Conservation (phyloP, 75 land plant genomes). For the Pinus tabuliformis region DNA sequence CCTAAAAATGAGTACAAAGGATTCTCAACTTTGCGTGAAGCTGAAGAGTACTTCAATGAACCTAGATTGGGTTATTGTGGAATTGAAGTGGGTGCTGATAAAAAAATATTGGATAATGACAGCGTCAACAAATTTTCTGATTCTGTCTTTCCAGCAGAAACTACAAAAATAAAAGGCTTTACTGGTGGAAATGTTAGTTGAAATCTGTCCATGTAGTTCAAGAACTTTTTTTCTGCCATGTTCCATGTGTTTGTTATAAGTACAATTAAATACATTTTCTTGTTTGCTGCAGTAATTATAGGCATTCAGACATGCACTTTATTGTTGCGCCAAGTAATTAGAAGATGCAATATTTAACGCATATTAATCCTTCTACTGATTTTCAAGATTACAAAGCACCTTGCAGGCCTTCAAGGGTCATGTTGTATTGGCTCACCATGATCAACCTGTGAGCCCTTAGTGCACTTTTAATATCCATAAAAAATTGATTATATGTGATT, state of each 20-base stretch:
- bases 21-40: neutral
- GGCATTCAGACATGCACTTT: too few species aligned
- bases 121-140: neutral
- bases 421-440: too few species aligned
- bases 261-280: neutral
- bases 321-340: too few species aligned
- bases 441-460: too few species aligned
- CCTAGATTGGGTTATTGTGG: neutral
- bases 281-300: neutral
- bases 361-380: too few species aligned
- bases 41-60: conserved; percentile 3
- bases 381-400: too few species aligned
- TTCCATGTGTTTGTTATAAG: neutral
- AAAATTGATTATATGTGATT: too few species aligned
- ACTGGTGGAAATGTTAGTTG: neutral
- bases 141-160: neutral
- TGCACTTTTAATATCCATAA: too few species aligned
- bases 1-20: conserved; percentile 2
- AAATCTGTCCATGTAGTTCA: neutral
- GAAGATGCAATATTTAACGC: too few species aligned
- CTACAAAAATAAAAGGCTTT: neutral
- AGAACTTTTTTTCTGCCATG: neutral
- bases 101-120: neutral
- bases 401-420: too few species aligned
- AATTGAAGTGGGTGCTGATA: neutral